Base-by-base conservation (phyloP, 306 rosid genomes). In the Quercus wislizeni region DNA sequence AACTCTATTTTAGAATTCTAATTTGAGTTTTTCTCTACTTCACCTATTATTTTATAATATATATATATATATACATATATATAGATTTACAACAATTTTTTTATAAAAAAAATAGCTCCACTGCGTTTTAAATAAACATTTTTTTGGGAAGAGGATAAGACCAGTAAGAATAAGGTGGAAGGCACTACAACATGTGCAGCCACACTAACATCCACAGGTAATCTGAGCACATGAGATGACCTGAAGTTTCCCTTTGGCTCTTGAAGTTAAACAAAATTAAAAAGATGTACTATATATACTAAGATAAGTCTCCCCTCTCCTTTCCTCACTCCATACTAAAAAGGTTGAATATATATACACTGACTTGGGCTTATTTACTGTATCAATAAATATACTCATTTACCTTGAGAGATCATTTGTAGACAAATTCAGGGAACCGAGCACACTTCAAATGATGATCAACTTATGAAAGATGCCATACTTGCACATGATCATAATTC, bases 141-240 rank as follows among this genome's bases (percentile, higher is more conserved):
- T 58, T 23, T 74, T 57, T 56, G 21, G 68, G 59, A 79, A 74
- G 74, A 55, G 68, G 80, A 81, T 68, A 31, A 74, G 57, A 68
- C 55, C 19, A 69, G 41, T 23, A 57, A 81, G 75, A 13, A 74
- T 41, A 43, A 15, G 67, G 56, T 63, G 73, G 54, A 73, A 76
- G 65, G 49, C 59, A 49, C 58, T 49, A 3, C 31, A 74, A 31
- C 81, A 85, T 85, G 85, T 85, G 85, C 78, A 28, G 15, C 80
- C 83, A 69, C 81, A 69, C 77, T 51, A 81, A 69, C 68, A 69
- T 43, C 78, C 55, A 19, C 38, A 23, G 3, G 28, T 49, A 41
- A 61, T 81, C 71, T 43, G 54, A 75, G 33, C 73, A 58, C 14
- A 41, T 35, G 8, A 71, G 43, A 67, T 67, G 35, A 15, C n/a